Evolutionary conservation across 2,329 filamentous ascomycete genomes (phyloP).

Genomic region (Fusarium keratoplasticum): DNA sequence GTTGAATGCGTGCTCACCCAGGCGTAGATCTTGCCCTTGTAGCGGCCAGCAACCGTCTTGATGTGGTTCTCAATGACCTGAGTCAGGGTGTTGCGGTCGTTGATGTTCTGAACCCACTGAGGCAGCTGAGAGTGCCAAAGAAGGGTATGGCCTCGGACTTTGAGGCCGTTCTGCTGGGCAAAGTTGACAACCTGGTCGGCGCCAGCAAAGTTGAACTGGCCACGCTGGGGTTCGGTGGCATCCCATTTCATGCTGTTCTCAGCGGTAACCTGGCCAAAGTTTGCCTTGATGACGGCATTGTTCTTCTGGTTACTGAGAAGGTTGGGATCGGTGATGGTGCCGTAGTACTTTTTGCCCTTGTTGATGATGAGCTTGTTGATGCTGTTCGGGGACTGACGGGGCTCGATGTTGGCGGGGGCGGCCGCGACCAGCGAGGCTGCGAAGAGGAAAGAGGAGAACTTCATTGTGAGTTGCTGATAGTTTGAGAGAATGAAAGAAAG

Average conservation of each 20-base stretch:
- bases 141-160: slow-evolving; percentile 75
- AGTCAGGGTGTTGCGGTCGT: slow-evolving; percentile 63
- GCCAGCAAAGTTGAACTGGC: slow-evolving; percentile 67
- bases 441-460: neutral
- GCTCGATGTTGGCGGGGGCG: neutral
- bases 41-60: slow-evolving; percentile 66
- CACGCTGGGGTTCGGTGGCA: slow-evolving; percentile 54
- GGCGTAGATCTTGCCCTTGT: slow-evolving; percentile 71
- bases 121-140: slow-evolving; percentile 73
- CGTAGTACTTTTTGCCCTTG: slow-evolving; percentile 73
- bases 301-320: slow-evolving; percentile 56
- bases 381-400: neutral
- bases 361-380: slow-evolving; percentile 56
- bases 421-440: neutral
- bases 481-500: neutral
- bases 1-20: slow-evolving; percentile 53
- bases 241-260: slow-evolving; percentile 82
- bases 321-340: slow-evolving; percentile 66
- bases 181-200: slow-evolving; percentile 71
- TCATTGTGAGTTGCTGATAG: neutral
- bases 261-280: slow-evolving; percentile 74
- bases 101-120: slow-evolving; percentile 68
- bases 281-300: slow-evolving; percentile 65
- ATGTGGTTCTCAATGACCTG: slow-evolving; percentile 70
- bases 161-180: slow-evolving; percentile 63